Base-by-base conservation (phyloP, 495 filamentous ascomycete genomes). In the Penicillium mononematosum region DNA sequence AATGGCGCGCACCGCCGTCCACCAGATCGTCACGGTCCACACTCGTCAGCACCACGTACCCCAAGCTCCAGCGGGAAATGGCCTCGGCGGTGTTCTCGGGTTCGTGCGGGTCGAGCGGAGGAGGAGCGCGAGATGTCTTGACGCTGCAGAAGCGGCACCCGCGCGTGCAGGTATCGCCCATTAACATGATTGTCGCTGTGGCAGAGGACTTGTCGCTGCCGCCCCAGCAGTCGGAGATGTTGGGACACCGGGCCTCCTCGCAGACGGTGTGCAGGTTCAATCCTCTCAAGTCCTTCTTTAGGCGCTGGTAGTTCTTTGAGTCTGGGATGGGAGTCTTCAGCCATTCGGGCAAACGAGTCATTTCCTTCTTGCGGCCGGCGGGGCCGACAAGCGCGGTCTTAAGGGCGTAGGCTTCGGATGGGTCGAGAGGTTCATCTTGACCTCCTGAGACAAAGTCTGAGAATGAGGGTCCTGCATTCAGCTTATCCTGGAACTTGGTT, bases 101-200 rank as follows among this genome's bases (percentile, higher is more conserved):
- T 73, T 98, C 94, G 72, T 98, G 94, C 7, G 90, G 88, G 70
- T 98, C 94, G 32, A 98, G 83, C 24, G 94, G 90, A 9, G 86
- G 74, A 3, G 95, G 95, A 0, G 76, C 70, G 41, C 88, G 85
- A 22, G 73, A 83, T 0, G 94, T 98, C 83, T 97, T 97, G 46
- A 98, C 94, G 56, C 84, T 88, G 80, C 94, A 98, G 81, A 98
- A 98, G 42, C 95, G 85, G 72, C 94, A 98, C 20, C 94, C 94
- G 27, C 94, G 86, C 9, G 94, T 98, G 75, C 94, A 98, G 7
- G 94, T 97, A 67, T 98, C 94, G 59, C 94, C 94, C 93, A 98
- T 97, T 7, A 98, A 79, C 95, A 98, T 98, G 75, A 98, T 98
- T 9, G 94, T 98, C 0, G 95, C 94, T 25, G 94, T 98, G 2